phyloP scores from a whole-genome alignment of 78 protist species.

The Cavenderia fasciculata region DNA sequence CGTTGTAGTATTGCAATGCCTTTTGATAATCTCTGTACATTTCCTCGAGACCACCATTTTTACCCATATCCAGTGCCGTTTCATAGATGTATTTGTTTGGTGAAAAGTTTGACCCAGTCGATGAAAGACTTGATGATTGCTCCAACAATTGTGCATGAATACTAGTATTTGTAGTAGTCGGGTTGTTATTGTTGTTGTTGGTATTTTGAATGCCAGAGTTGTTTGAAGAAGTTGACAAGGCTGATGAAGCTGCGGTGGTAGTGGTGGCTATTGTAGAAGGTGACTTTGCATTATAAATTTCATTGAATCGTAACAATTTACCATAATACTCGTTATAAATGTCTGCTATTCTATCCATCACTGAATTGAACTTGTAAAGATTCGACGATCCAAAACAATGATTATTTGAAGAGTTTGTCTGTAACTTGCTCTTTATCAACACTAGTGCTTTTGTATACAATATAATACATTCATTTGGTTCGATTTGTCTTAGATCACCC shows the following conservation, averaged over 20 bases:
- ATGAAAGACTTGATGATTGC: background rate
- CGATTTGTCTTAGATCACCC: constrained; percentile 71
- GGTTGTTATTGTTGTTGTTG: background rate
- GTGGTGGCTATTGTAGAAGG: no score
- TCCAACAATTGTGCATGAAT: background rate
- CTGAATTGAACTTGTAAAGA: background rate
- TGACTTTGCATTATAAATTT: no score
- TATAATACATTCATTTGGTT: constrained; percentile 47
- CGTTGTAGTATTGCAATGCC: constrained; percentile 40
- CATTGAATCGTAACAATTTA: constrained; percentile 10
- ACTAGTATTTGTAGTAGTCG: background rate
- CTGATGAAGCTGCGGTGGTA: background rate
- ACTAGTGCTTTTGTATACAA: constrained; percentile 27
- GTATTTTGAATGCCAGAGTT: background rate
- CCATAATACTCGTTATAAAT: constrained; percentile 20
- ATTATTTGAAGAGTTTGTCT: background rate
- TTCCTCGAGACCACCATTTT: constrained; percentile 61
- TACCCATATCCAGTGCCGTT: constrained; percentile 51
- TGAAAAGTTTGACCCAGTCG: background rate
- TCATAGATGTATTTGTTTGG: constrained; percentile 56
- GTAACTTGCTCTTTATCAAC: constrained; percentile 20
- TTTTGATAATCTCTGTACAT: constrained; percentile 22
- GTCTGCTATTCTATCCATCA: constrained; percentile 6
- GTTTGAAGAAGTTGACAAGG: background rate
- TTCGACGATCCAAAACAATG: constrained; percentile 1